Evolutionary conservation across 192 early-diverging fungal genomes (phyloP), one percentile per base, ranked within the genome.

Genomic region (Rhizoclosmatium globosum): DNA sequence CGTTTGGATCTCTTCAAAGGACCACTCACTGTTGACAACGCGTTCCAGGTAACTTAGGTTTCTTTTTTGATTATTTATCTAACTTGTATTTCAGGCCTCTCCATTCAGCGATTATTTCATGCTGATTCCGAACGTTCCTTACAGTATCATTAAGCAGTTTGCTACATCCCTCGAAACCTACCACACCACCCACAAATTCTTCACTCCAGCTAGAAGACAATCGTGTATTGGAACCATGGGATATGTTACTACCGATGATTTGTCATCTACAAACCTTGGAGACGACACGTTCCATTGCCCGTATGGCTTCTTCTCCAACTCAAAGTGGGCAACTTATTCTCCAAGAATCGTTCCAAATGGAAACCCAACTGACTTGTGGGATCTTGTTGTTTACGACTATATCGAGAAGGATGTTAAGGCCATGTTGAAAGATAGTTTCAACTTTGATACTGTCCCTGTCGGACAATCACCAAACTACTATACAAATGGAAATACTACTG

Each of bases 1-100:
- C 79, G 88, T 13, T 88, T 80, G 64, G 86, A 87, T 77, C 48
- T 89, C 64, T 85, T 77, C 77, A 83, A 82, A 76, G 88, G 88
- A 19, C 68, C 79, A 1, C 85, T 87, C 70, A 89, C 87, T 19
- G 2, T 81, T 45, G 84, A 86, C 56, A 79, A 85, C 58, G 84
- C 85, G n/a, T 89, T 80, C 68, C 58, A 82, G 46, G n/a, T n/a
- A n/a, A n/a, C n/a, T n/a, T n/a, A n/a, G n/a, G n/a, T n/a, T n/a
- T n/a, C n/a, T n/a, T n/a, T n/a, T n/a, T n/a, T n/a, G n/a, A n/a
- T n/a, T n/a, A n/a, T n/a, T n/a, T n/a, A n/a, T n/a, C n/a, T n/a
- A n/a, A n/a, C n/a, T n/a, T n/a, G n/a, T n/a, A n/a, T n/a, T n/a
- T n/a, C n/a, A n/a, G n/a, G 85, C 85, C 59, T 71, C 68, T 3